These are phyloP conservation scores for Candida sanyaensis DNA, from an alignment of 1,139 yeast genomes.

Conservation along the genomic window DNA sequence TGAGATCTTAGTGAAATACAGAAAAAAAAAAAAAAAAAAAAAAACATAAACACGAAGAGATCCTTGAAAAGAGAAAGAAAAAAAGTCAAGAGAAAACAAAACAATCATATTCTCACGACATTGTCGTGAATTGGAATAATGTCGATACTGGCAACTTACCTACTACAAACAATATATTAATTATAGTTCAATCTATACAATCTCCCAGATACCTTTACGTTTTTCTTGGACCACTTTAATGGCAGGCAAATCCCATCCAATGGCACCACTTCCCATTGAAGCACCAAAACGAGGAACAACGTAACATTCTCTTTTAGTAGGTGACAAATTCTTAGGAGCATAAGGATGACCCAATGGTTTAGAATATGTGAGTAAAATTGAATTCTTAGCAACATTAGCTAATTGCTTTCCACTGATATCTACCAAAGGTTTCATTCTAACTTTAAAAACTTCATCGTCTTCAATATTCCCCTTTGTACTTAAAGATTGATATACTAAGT, in stretches of 20 bases:
- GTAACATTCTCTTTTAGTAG: slow-evolving; percentile 78
- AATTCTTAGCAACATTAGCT: slow-evolving; percentile 71
- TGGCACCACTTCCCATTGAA: slow-evolving; percentile 75
- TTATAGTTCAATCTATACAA: slow-evolving; percentile 20
- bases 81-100: background rate
- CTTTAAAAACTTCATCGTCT: slow-evolving; percentile 36
- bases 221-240: slow-evolving; percentile 73
- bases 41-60: slow-evolving; percentile 1
- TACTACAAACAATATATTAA: background rate
- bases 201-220: slow-evolving; percentile 61
- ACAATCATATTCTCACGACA: background rate
- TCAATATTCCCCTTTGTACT: slow-evolving; percentile 46
- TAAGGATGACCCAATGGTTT: slow-evolving; percentile 92
- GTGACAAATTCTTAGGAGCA: slow-evolving; percentile 68
- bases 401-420: slow-evolving; percentile 76
- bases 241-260: slow-evolving; percentile 94
- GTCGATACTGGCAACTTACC: background rate
- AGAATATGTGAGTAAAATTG: slow-evolving; percentile 78
- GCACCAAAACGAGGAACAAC: slow-evolving; percentile 93
- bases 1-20: no score
- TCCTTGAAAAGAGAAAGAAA: background rate
- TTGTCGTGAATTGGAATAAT: background rate
- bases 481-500: slow-evolving; percentile 67
- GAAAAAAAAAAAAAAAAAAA: no score
- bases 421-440: slow-evolving; percentile 75